Evolutionary conservation across 1,284 basidiomycete species (phyloP), one percentile per base, ranked within the genome.

Genomic region (Hymenochaete sp.): DNA sequence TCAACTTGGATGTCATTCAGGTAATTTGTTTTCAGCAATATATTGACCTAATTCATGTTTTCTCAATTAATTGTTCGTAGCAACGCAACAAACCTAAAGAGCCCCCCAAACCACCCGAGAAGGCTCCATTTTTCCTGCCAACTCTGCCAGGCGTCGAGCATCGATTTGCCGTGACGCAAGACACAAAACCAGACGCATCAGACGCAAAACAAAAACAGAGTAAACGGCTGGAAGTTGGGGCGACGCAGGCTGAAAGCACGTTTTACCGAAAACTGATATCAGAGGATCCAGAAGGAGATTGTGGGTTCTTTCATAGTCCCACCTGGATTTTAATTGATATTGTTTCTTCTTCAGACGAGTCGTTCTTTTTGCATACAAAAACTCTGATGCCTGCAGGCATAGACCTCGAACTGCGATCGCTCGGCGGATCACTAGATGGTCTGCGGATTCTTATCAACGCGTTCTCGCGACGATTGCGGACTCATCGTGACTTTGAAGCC

Each of bases 81-180:
- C 83, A 86, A 73, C 82, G 93, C 38, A 98, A 98, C 63, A 96
- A 95, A 71, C 93, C 96, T 6, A 93, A 87, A 63, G 93, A 97
- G 54, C 76, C 92, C 0, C 92, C 92, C 3, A 97, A 98, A 65
- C 88, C 84, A 29, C 91, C 92, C 2, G 93, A 97, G 65, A 77
- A 88, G 51, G 95, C 93, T 1, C 96, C 96, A 0, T 99, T 99
- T 73, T 99, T 98, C 73, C 67, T 99, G 13, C 93, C 93, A 6
- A 91, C 90, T 1, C 66, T 97, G 2, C 75, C 89, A 11, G 91
- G 90, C 11, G 75, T 91, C 16, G 85, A 93, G 52, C 73, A 79
- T 11, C 73, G 86, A 13, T 93, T 93, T 59, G 82, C 77, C 19
- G 58, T 82, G 2, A 59, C 59, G 39, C 53, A 68, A 65, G n/a